Base-by-base conservation (phyloP, 2,329 filamentous ascomycete genomes). In the Stagonosporopsis cucurbitacearum region DNA sequence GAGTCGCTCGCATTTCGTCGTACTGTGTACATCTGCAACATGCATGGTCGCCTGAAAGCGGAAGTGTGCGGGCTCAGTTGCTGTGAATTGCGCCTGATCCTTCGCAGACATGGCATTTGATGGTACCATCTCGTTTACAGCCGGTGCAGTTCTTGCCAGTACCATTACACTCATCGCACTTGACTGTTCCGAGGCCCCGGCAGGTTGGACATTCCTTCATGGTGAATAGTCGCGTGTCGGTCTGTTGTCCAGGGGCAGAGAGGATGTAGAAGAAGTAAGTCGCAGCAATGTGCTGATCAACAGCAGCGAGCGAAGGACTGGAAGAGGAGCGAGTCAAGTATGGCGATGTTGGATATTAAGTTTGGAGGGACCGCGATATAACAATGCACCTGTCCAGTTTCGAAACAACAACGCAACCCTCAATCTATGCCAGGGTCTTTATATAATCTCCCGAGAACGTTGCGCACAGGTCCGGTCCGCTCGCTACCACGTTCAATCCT, bases 201-300 rank as follows among this genome's bases (percentile, higher is more conserved):
- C 71, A 74, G 30, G 62, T 70, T 35, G 69, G 68, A 52, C 71
- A 74, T 64, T 72, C 69, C 60, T 72, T 73, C 60, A 67, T 58
- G 40, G 7, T 30, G 39, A 17, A n/a, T 32, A 35, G 4, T 36
- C 11, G 36, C 22, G 40, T 54, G 44, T 5, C 4, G 36, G 11
- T 8, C 19, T 39, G n/a, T 13, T 11, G 12, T n/a, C n/a, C n/a
- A n/a, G n/a, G n/a, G 22, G 26, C 9, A 6, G 13, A 30, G 48
- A 2, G 20, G 35, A 20, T 37, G 17, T 37, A 37, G 33, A 8
- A 19, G n/a, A 33, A 28, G 37, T 7, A 4, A n/a, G 12, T 13
- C 28, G 32, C 17, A 20, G 6, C 17, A 25, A 44, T 11, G 12
- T 17, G 54, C 48, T 28, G 49, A 26, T 50, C 44, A 51, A 58